Percentiles rank a stretch among this genome's conserved stretches.
These are phyloP conservation scores for Skeletonema tropicum DNA, from an alignment of 108 stramenopile genomes.

Conservation along the genomic window DNA sequence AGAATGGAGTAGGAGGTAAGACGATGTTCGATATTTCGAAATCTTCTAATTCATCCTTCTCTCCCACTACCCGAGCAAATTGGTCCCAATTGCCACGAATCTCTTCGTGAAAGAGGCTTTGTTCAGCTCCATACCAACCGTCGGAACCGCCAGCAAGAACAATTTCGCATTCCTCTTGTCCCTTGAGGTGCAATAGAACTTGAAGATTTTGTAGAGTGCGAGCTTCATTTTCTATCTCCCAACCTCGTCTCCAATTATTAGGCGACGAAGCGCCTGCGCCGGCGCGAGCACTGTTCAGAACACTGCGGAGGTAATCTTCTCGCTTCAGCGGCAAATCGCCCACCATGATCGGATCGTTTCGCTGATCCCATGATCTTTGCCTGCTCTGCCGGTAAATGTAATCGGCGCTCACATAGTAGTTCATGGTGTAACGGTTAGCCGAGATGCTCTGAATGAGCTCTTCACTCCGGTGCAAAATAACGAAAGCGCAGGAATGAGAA, in stretches of 20 bases:
- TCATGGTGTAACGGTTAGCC: background rate
- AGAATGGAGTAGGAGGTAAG: constrained; percentile 11
- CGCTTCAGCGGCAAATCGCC: constrained; percentile 1
- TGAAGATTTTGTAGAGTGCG: background rate
- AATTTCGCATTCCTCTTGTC: background rate
- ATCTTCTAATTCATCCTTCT: background rate
- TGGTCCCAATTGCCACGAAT: background rate
- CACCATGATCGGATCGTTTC: background rate
- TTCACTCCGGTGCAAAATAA: no score
- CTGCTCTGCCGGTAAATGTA: background rate
- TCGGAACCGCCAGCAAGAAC: background rate
- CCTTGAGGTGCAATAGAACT: background rate
- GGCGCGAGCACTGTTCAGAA: background rate
- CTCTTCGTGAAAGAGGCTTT: background rate
- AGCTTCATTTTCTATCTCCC: background rate
- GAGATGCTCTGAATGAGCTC: no score
- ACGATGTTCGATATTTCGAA: background rate
- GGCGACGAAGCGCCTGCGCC: no score
- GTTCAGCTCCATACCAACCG: background rate
- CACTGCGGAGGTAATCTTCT: background rate
- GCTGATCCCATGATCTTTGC: background rate
- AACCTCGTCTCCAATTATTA: no score
- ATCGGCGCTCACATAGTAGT: background rate
- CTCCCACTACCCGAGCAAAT: background rate
- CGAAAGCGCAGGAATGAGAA: no score